Percentiles rank a stretch among this genome's conserved stretches.
These are phyloP conservation scores for Daldinia decipiens DNA, from an alignment of 495 filamentous ascomycete genomes.

Conservation along the genomic window DNA sequence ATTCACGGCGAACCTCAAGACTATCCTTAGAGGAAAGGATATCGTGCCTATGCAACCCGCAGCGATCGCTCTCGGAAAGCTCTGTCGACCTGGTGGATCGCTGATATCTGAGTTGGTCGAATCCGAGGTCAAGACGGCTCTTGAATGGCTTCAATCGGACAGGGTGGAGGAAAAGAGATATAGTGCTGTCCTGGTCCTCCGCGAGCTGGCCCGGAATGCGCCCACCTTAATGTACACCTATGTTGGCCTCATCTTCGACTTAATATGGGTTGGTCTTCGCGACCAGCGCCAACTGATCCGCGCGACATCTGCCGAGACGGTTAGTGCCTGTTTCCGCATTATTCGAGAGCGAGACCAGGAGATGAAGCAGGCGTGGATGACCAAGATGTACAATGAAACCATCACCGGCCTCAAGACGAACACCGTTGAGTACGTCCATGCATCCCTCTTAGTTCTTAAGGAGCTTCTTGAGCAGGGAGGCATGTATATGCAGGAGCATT, in stretches of 20 bases:
- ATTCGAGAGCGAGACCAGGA: slow-evolving; percentile 88
- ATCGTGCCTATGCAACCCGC: slow-evolving; percentile 86
- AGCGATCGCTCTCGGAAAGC: slow-evolving; percentile 83
- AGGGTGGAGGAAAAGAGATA: slow-evolving; percentile 91
- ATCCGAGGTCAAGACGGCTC: slow-evolving; percentile 90
- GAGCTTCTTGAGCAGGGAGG: slow-evolving; percentile 91
- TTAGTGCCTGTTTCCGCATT: slow-evolving; percentile 92
- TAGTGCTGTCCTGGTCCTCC: slow-evolving; percentile 87
- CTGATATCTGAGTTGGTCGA: slow-evolving; percentile 97
- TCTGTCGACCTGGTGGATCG: slow-evolving; percentile 91
- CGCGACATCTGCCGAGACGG: slow-evolving; percentile 87
- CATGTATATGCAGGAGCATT: slow-evolving; percentile 98
- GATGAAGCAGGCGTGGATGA: slow-evolving; percentile 86
- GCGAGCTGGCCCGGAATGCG: slow-evolving; percentile 88
- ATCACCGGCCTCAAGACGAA: slow-evolving; percentile 78
- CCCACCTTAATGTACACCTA: slow-evolving; percentile 94
- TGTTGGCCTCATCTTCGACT: slow-evolving; percentile 87
- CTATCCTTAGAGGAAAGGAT: slow-evolving; percentile 87
- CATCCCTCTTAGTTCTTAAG: slow-evolving; percentile 87
- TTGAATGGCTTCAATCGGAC: slow-evolving; percentile 97
- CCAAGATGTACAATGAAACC: slow-evolving; percentile 85
- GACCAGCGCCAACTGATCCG: slow-evolving; percentile 91
- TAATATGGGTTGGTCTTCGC: slow-evolving; percentile 92
- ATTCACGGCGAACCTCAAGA: slow-evolving; percentile 89
- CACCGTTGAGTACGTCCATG: slow-evolving; percentile 87